Evolutionary conservation across 169 alveolate genomes (phyloP).

Genomic region (Eimeria praecox): DNA sequence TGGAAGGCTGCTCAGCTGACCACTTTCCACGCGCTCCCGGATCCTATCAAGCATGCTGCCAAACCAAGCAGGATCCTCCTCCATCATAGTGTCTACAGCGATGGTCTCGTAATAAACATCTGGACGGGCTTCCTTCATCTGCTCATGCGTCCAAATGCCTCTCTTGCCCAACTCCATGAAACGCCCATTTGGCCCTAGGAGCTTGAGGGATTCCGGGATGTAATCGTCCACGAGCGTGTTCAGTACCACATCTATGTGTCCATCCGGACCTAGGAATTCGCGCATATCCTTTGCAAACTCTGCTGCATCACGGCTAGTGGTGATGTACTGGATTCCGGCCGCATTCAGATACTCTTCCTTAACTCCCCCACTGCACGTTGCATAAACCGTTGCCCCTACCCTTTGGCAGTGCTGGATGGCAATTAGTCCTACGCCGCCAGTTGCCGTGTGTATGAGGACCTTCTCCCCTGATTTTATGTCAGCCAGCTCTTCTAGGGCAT

Average conservation of each 20-base stretch:
- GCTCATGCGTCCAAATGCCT: slow-evolving; percentile 85
- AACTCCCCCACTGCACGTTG: slow-evolving; percentile 86
- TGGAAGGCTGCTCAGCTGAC: too few relatives aligned
- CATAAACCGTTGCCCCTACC: slow-evolving; percentile 87
- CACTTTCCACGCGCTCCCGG: too few relatives aligned
- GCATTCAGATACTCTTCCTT: slow-evolving; percentile 83
- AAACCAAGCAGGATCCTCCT: too few relatives aligned
- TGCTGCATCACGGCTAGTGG: slow-evolving; percentile 84
- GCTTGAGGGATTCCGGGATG: slow-evolving; percentile 83
- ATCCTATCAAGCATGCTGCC: too few relatives aligned
- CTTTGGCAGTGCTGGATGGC: slow-evolving; percentile 86
- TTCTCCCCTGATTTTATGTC: slow-evolving; percentile 85
- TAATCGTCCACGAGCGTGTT: slow-evolving; percentile 83
- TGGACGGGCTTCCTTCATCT: too few relatives aligned
- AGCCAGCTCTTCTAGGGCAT: slow-evolving; percentile 85
- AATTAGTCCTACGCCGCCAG: slow-evolving; percentile 88
- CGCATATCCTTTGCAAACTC: slow-evolving; percentile 82
- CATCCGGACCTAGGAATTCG: slow-evolving; percentile 55
- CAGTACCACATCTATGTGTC: slow-evolving; percentile 85
- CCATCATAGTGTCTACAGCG: too few relatives aligned
- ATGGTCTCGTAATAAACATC: too few relatives aligned
- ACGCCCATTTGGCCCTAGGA: slow-evolving; percentile 84
- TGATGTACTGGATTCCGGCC: slow-evolving; percentile 81
- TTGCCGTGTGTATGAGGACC: slow-evolving; percentile 86
- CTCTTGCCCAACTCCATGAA: slow-evolving; percentile 89